These are phyloP conservation scores for Kazachstania martiniae DNA, from an alignment of 805 yeast species.

Conservation along the genomic window DNA sequence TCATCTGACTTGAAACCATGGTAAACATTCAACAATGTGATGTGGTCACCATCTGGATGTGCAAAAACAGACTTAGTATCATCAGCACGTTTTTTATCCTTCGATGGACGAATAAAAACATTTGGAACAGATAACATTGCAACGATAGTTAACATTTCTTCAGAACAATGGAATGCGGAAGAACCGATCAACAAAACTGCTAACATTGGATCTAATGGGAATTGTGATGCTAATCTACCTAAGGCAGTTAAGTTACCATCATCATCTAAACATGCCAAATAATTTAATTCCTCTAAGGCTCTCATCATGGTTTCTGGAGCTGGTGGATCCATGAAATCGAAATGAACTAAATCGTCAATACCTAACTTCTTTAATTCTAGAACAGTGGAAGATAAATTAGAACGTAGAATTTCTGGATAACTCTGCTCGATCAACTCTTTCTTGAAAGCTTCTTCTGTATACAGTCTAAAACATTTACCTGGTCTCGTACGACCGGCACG, in stretches of 20 bases:
- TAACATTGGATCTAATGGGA: constrained; percentile 91
- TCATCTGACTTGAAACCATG: constrained; percentile 74
- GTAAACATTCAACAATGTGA: constrained; percentile 79
- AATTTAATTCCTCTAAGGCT: constrained; percentile 90
- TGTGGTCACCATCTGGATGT: constrained; percentile 91
- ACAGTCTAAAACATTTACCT: constrained; percentile 92
- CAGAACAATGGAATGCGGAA: constrained; percentile 75
- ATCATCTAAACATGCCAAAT: constrained; percentile 79
- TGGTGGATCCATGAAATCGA: constrained; percentile 98
- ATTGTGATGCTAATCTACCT: constrained; percentile 83
- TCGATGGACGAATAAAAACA: constrained; percentile 88
- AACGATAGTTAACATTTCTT: constrained; percentile 79
- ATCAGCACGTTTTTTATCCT: constrained; percentile 81
- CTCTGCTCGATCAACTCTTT: constrained; percentile 91
- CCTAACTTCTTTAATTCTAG: constrained; percentile 89
- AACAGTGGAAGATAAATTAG: constrained; percentile 85
- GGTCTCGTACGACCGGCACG: constrained; percentile 99
- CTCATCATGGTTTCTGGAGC: constrained; percentile 99
- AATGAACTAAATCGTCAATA: constrained; percentile 90
- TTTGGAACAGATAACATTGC: constrained; percentile 88
- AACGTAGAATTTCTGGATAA: constrained; percentile 88
- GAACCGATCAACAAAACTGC: constrained; percentile 89
- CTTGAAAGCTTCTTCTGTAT: constrained; percentile 93
- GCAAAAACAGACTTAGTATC: constrained; percentile 81
- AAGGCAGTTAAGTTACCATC: constrained; percentile 83